Evolutionary conservation across 306 rosid species (phyloP).

Genomic region (Calophaca sinica): DNA sequence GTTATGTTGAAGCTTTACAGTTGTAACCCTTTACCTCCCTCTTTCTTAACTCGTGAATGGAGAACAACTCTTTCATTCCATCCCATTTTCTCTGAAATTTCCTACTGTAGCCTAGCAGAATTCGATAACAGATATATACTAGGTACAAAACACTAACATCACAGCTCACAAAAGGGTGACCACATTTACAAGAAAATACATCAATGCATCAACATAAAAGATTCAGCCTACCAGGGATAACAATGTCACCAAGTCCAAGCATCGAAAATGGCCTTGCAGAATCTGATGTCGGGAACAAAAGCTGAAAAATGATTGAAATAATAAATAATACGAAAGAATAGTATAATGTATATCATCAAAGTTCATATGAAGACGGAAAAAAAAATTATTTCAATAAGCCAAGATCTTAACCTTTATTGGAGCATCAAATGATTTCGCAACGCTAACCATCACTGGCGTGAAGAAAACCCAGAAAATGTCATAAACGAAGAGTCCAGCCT

Average conservation of each 20-base stretch:
- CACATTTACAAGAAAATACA: neutral
- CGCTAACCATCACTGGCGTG: conserved; percentile 99
- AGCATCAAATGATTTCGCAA: conserved; percentile 94
- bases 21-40: too few relatives aligned
- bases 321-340: conserved; percentile 37
- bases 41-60: too few relatives aligned
- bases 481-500: conserved; percentile 85
- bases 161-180: neutral
- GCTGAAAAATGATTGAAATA: conserved; percentile 60
- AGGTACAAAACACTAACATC: too few relatives aligned
- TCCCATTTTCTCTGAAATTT: too few relatives aligned
- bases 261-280: conserved; percentile 86
- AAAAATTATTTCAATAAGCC: conserved; percentile 34
- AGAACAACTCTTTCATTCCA: too few relatives aligned
- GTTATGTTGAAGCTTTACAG: too few relatives aligned
- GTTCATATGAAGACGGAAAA: conserved; percentile 33
- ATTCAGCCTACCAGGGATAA: conserved; percentile 85
- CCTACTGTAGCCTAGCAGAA: too few relatives aligned
- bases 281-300: conserved; percentile 94
- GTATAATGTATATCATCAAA: neutral
- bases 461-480: conserved; percentile 99
- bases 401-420: conserved; percentile 76
- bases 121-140: too few relatives aligned
- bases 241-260: conserved; percentile 99
- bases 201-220: conserved; percentile 13